These are phyloP conservation scores for Lablab purpureus DNA, from an alignment of 306 rosid species.

Conservation along the genomic window DNA sequence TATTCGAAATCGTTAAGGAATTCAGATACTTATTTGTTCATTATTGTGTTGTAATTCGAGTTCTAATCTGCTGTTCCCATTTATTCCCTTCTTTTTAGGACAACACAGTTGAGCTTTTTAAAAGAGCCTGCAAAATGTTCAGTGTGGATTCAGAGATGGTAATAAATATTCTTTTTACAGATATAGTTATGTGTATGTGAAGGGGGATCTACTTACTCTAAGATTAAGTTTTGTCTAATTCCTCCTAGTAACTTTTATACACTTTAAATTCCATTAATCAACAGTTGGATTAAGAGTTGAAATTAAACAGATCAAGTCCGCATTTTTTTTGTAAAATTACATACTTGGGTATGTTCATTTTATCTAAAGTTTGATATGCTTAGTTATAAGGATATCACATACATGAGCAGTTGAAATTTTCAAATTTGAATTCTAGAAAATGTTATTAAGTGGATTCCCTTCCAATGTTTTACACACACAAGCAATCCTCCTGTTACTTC, in stretches of 20 bases:
- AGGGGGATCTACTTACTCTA: background rate
- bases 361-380: background rate
- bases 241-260: background rate
- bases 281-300: background rate
- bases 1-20: conserved; percentile 23
- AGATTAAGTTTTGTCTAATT: background rate
- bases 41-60: conserved; percentile 22
- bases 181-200: background rate
- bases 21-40: conserved; percentile 19
- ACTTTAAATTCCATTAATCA: background rate
- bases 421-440: background rate
- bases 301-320: background rate
- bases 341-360: background rate
- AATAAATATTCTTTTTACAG: conserved; percentile 45
- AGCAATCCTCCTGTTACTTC: conserved; percentile 33
- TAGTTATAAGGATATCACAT: background rate
- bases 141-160: conserved; percentile 89
- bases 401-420: background rate
- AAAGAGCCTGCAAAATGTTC: conserved; percentile 93
- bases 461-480: background rate
- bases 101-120: conserved; percentile 77
- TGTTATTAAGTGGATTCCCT: background rate
- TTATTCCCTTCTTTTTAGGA: conserved; percentile 64
- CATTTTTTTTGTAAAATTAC: background rate
- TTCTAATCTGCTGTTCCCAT: conserved; percentile 36